These are phyloP conservation scores for Hypericum perforatum DNA, from an alignment of 345 rosid genomes.

Conservation along the genomic window DNA sequence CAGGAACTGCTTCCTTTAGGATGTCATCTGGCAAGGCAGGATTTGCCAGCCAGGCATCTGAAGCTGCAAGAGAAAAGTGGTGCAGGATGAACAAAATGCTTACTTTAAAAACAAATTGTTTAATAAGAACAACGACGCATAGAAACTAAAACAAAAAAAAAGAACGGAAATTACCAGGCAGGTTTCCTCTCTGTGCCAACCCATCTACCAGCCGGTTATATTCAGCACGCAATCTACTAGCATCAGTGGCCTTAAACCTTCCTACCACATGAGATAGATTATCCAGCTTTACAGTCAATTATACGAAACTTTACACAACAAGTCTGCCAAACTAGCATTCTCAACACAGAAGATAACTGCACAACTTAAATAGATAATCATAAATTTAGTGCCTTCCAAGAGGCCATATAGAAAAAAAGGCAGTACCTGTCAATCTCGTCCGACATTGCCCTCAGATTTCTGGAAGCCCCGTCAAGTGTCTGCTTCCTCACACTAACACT, in stretches of 20 bases:
- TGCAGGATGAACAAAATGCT: background rate
- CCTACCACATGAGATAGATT: slow-evolving; percentile 47
- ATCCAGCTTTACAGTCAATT: slow-evolving; percentile 8
- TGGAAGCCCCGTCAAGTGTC: slow-evolving; percentile 87
- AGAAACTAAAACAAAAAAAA: background rate
- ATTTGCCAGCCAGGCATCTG: slow-evolving; percentile 91
- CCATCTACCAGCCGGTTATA: slow-evolving; percentile 91
- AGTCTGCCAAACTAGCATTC: too few relatives aligned
- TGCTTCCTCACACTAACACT: slow-evolving; percentile 88
- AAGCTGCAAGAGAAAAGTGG: slow-evolving; percentile 25
- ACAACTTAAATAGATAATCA: too few relatives aligned
- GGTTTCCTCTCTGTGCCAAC: slow-evolving; percentile 82
- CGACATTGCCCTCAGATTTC: slow-evolving; percentile 64
- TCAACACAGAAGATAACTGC: too few relatives aligned
- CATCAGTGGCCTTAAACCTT: slow-evolving; percentile 99
- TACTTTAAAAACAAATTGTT: background rate
- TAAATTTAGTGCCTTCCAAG: too few relatives aligned
- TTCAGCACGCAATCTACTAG: slow-evolving; percentile 83
- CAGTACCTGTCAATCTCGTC: slow-evolving; percentile 81
- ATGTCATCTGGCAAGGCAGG: slow-evolving; percentile 99
- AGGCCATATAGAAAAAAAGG: too few relatives aligned
- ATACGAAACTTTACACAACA: slow-evolving; percentile 15
- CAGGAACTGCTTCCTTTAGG: slow-evolving; percentile 91
- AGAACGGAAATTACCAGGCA: slow-evolving; percentile 35
- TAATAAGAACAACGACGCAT: background rate